A percentile compares a stretch with the other conserved stretches of the same genome.
These are phyloP conservation scores for Suillus fuscotomentosus DNA, from an alignment of 768 basidiomycete species.

Conservation along the genomic window DNA sequence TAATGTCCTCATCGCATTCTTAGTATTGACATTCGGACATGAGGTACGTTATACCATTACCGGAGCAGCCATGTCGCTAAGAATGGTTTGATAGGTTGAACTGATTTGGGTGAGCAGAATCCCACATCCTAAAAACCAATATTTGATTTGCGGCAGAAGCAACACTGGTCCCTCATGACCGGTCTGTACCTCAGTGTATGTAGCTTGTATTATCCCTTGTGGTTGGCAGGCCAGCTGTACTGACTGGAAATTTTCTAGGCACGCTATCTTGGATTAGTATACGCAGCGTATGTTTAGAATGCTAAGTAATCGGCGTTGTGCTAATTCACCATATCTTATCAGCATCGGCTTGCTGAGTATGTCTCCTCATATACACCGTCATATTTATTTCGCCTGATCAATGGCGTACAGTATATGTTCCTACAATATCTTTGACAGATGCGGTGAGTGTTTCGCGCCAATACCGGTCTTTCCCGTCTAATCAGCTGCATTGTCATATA, in stretches of 20 bases:
- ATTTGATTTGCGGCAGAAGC: background rate
- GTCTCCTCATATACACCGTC: background rate
- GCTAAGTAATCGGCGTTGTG: background rate
- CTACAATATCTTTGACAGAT: background rate
- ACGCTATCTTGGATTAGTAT: background rate
- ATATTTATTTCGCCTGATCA: background rate
- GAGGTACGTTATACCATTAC: background rate
- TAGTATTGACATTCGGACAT: background rate
- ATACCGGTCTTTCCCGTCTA: background rate
- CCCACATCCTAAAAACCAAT: background rate
- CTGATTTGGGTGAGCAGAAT: background rate
- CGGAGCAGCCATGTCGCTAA: background rate
- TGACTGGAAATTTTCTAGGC: background rate
- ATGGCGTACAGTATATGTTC: background rate
- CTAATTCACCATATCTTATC: background rate
- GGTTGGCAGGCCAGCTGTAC: background rate
- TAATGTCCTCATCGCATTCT: background rate
- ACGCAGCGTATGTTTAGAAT: background rate
- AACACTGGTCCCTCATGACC: background rate
- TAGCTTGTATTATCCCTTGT: background rate
- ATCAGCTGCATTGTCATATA: background rate
- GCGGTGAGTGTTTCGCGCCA: background rate
- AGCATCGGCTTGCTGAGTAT: background rate
- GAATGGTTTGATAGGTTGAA: background rate
- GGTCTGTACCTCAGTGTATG: background rate